Evolutionary conservation across 352 stramenopile species (phyloP), one percentile per base, ranked within the genome.

Genomic region (Pythium vanterpoolii): DNA sequence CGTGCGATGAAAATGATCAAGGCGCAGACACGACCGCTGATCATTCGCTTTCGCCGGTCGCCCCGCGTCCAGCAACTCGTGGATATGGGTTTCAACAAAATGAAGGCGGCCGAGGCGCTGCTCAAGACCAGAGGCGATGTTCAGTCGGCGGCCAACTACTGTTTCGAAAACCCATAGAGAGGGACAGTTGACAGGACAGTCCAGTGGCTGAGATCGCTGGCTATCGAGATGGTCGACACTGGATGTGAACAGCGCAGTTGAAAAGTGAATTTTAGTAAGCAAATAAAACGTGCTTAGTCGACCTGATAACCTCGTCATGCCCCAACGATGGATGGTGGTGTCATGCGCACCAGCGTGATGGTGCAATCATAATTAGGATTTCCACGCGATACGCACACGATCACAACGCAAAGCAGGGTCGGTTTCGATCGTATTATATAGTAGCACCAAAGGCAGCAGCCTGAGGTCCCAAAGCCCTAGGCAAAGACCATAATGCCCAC

Each of bases 1-100:
- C 79, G 84, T 28, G 84, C 82, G 3, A 66, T 93, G 33, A 91
- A 93, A 65, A 89, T 93, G 79, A 89, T 93, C 57, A 90, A 90
- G 57, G 84, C 75, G 33, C 84, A 93, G 66, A 80, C 65, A 6
- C 77, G 84, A 28, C 84, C 84, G 50, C 75, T 93, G 28, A 56
- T 90, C n/a, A 77, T 93, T 54, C 84, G 84, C 4, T 92, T 93
- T 64, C 71, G 79, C 21, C 73, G 76, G 38, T 93, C 84, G 18
- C 68, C 68, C 40, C 82, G 80, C 34, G 77, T 92, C 19, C 55
- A 76, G 48, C 74, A 83, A 40, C 66, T 93, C n/a, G 38, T 88
- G 28, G 79, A 90, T 46, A 91, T 93, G 84, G 84, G 84, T 34
- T 90, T 91, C 44, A 71, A 68, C 1, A 60, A 56, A 9, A 73